Conservation (phyloP, 306 rosid genomes). For the Sicyos edulis region DNA sequence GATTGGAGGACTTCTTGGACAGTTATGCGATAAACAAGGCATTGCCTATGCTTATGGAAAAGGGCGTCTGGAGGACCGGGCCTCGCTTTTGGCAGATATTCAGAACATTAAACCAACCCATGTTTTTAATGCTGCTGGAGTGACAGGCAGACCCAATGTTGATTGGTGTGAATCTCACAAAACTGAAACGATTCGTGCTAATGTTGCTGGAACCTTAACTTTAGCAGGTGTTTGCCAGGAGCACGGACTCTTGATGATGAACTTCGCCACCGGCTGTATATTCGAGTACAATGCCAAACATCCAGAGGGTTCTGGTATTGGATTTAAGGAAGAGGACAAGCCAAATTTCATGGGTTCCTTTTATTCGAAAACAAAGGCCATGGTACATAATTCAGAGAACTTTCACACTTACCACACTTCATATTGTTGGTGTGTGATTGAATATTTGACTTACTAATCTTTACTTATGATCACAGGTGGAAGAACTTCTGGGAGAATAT, state of each 20-base stretch:
- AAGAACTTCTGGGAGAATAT: constrained; percentile 57
- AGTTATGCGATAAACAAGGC: constrained; percentile 37
- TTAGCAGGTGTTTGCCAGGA: constrained; percentile 52
- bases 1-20: constrained; percentile 30
- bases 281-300: constrained; percentile 58
- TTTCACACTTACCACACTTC: background rate
- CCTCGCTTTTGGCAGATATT: constrained; percentile 30
- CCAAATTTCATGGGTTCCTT: constrained; percentile 65
- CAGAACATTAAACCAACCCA: constrained; percentile 39
- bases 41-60: constrained; percentile 34
- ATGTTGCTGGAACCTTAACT: constrained; percentile 30
- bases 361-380: constrained; percentile 69
- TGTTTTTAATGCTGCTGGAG: constrained; percentile 42
- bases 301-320: constrained; percentile 67
- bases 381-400: constrained; percentile 37
- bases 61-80: constrained; percentile 29
- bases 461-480: constrained; percentile 42
- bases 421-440: no score
- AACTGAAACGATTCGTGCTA: constrained; percentile 29
- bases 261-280: constrained; percentile 67
- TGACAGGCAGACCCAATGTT: constrained; percentile 26
- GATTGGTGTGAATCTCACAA: constrained; percentile 31
- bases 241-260: constrained; percentile 54
- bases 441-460: background rate
- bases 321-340: constrained; percentile 62